Percentiles rank a stretch among this genome's conserved stretches.
Conservation (phyloP, 805 yeast genomes). For the Candida insectorum region DNA sequence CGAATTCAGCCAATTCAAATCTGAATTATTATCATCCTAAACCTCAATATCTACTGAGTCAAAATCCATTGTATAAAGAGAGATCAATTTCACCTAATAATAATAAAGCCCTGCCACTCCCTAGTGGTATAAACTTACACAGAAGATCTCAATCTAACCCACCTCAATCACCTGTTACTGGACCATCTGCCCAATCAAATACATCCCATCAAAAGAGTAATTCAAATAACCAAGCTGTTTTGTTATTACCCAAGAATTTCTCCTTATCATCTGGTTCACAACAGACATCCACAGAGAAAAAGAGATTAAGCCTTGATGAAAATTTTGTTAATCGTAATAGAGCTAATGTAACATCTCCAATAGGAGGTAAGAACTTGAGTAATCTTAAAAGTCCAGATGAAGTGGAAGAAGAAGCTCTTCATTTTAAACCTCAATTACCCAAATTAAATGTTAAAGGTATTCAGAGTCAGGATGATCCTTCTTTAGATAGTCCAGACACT, state of each 20-base stretch:
- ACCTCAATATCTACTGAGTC: slow-evolving; percentile 24
- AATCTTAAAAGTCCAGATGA: slow-evolving; percentile 8
- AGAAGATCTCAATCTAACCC: slow-evolving; percentile 36
- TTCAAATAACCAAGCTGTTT: slow-evolving; percentile 42
- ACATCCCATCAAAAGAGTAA: slow-evolving; percentile 7
- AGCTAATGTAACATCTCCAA: slow-evolving; percentile 8
- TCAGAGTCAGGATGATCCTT: slow-evolving; percentile 1
- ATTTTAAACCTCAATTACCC: slow-evolving; percentile 3
- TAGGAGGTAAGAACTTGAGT: slow-evolving; percentile 7
- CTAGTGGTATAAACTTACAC: slow-evolving; percentile 16
- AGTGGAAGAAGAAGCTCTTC: background rate
- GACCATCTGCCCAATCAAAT: background rate
- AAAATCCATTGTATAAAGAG: slow-evolving; percentile 16
- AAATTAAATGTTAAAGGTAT: slow-evolving; percentile 4
- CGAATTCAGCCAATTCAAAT: slow-evolving; percentile 12
- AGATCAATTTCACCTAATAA: slow-evolving; percentile 24
- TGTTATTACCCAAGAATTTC: slow-evolving; percentile 48
- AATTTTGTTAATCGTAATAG: slow-evolving; percentile 9
- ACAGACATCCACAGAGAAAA: slow-evolving; percentile 14
- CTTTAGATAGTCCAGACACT: slow-evolving; percentile 8
- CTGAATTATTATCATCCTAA: slow-evolving; percentile 29
- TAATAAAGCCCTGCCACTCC: slow-evolving; percentile 15
- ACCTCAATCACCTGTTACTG: slow-evolving; percentile 14
- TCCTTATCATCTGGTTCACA: slow-evolving; percentile 17
- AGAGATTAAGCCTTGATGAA: slow-evolving; percentile 25